Percentiles rank a stretch among this genome's conserved stretches.
These are phyloP conservation scores for Pulicaria dysenterica DNA, from an alignment of 129 eudicot species.

Conservation along the genomic window DNA sequence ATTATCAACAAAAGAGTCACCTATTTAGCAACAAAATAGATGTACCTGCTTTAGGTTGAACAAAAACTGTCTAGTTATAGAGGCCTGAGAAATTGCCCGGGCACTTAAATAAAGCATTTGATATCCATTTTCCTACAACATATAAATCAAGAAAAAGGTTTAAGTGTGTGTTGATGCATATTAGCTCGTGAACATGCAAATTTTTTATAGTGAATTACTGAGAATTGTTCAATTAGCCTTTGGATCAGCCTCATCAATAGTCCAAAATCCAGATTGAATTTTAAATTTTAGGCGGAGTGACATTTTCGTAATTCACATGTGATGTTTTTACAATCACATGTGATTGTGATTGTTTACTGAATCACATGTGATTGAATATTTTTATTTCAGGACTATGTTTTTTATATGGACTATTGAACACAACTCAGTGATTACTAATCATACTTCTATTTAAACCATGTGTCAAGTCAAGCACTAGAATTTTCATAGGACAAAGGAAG, in stretches of 20 bases:
- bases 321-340: no score
- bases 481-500: background rate
- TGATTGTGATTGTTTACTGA: no score
- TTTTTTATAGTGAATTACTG: no score
- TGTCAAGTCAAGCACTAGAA: background rate
- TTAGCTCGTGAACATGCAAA: constrained; percentile 5
- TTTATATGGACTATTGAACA: no score
- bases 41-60: constrained; percentile 87
- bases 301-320: no score
- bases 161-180: background rate
- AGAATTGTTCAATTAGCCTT: no score
- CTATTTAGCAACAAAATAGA: constrained; percentile 21
- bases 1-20: background rate
- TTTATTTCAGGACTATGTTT: no score
- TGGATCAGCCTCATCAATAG: no score
- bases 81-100: constrained; percentile 91
- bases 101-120: constrained; percentile 94
- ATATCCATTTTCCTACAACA: constrained; percentile 94
- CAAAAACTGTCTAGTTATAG: constrained; percentile 80
- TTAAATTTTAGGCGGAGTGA: no score
- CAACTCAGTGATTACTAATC: constrained; percentile 2
- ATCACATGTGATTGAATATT: no score
- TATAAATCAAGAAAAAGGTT: constrained; percentile 6
- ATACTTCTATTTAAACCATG: background rate
- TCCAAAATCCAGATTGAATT: no score